Percentiles rank a stretch among this genome's conserved stretches.
phyloP scores from a whole-genome alignment of 2,329 filamentous ascomycete genomes.

The Venturia aucupariae region DNA sequence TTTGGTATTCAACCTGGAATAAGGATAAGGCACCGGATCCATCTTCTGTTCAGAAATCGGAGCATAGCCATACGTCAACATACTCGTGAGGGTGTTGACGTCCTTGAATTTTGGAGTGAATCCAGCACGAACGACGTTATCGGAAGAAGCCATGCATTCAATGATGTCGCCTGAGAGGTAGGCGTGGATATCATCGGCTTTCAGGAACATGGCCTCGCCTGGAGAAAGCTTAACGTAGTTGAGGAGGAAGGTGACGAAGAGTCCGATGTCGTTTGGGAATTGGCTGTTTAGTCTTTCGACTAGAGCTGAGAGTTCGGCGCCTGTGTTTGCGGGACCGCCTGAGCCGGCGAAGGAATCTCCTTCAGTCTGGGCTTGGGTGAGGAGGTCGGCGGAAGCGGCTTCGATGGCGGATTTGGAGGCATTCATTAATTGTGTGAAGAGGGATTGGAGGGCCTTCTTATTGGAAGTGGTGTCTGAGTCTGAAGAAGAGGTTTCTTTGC shows the following conservation, averaged over 20 bases:
- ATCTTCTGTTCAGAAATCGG: conserved; percentile 95
- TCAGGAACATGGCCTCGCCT: conserved; percentile 91
- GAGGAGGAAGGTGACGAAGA: conserved; percentile 94
- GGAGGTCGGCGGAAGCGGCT: conserved; percentile 56
- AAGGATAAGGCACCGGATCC: conserved; percentile 74
- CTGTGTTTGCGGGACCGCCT: conserved; percentile 58
- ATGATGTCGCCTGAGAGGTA: conserved; percentile 92
- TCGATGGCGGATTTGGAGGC: conserved; percentile 58
- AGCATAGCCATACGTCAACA: conserved; percentile 92
- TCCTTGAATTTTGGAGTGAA: conserved; percentile 99
- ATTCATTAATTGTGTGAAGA: conserved; percentile 75
- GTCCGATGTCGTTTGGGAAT: conserved; percentile 82
- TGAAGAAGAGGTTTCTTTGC: conserved; percentile 41
- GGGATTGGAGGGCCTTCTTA: conserved; percentile 66
- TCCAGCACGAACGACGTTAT: conserved; percentile 94
- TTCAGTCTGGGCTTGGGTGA: conserved; percentile 59
- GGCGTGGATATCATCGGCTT: conserved; percentile 94
- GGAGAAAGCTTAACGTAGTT: conserved; percentile 84
- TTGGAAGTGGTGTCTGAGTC: conserved; percentile 44
- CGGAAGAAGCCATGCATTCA: conserved; percentile 98
- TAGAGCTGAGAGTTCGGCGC: conserved; percentile 65
- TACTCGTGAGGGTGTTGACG: conserved; percentile 74
- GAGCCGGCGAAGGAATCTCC: conserved; percentile 65
- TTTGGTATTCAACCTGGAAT: conserved; percentile 68
- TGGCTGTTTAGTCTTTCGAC: conserved; percentile 69